A percentile compares a stretch with the other conserved stretches of the same genome.
These are phyloP conservation scores for Metschnikowia reukaufii DNA, from an alignment of 805 yeast species.

Conservation along the genomic window DNA sequence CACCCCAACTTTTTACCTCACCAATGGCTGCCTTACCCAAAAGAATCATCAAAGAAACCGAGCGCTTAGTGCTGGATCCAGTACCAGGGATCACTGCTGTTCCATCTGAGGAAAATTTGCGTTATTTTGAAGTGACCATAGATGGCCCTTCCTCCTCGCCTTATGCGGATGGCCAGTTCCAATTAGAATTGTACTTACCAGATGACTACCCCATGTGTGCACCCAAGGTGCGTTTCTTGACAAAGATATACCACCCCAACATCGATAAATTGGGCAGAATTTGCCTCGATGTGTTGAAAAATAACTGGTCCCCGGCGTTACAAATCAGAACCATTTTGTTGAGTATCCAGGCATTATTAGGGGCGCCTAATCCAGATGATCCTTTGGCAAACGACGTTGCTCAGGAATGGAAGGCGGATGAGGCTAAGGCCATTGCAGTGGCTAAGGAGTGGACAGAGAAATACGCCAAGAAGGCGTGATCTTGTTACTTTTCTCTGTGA, in stretches of 20 bases:
- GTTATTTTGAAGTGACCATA: constrained; percentile 89
- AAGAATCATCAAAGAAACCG: constrained; percentile 95
- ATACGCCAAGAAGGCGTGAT: constrained; percentile 43
- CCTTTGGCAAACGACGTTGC: constrained; percentile 98
- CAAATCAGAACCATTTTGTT: constrained; percentile 90
- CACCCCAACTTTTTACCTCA: neutral
- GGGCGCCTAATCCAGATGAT: constrained; percentile 97
- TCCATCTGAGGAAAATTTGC: constrained; percentile 91
- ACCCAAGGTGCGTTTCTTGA: constrained; percentile 90
- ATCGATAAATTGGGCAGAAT: constrained; percentile 94
- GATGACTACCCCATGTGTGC: constrained; percentile 98
- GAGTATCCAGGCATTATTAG: constrained; percentile 89
- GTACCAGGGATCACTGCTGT: constrained; percentile 93
- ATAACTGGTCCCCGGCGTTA: constrained; percentile 97
- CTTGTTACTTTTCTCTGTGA: neutral
- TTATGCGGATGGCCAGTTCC: constrained; percentile 77
- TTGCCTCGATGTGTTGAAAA: constrained; percentile 90
- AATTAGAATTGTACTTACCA: constrained; percentile 84
- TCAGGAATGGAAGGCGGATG: constrained; percentile 90
- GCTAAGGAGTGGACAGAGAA: constrained; percentile 75
- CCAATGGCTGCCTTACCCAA: constrained; percentile 71
- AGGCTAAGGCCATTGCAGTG: constrained; percentile 71
- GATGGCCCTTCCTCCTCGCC: constrained; percentile 93
- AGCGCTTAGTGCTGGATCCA: constrained; percentile 87
- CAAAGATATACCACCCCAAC: constrained; percentile 95